These are phyloP conservation scores for Colletotrichum sp. DNA, from an alignment of 2,329 filamentous ascomycete species.

Conservation along the genomic window DNA sequence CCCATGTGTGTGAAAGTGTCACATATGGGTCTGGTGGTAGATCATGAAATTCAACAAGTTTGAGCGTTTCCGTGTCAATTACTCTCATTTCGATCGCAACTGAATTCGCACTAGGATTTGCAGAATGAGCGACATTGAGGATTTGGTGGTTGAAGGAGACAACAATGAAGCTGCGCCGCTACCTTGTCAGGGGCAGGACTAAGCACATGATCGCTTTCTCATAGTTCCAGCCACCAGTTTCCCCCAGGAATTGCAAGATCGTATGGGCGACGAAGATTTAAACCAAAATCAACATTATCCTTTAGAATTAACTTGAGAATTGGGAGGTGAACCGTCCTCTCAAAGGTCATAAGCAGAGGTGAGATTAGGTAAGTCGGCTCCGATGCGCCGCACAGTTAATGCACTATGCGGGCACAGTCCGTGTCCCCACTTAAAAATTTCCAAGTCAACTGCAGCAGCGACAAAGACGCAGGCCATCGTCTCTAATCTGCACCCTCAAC, in stretches of 20 bases:
- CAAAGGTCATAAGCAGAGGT: neutral
- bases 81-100: constrained; percentile 22
- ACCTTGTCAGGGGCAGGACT: neutral
- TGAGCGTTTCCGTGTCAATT: constrained; percentile 23
- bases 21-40: constrained; percentile 26
- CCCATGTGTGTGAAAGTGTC: constrained; percentile 42
- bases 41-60: constrained; percentile 23
- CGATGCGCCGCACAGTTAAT: neutral
- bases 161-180: neutral
- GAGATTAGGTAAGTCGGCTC: neutral
- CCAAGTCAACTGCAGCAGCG: neutral
- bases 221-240: neutral
- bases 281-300: neutral
- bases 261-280: rapidly evolving
- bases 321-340: neutral
- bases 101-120: rapidly evolving
- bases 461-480: neutral
- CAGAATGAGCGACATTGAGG: neutral
- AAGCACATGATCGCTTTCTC: neutral
- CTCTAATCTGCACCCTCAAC: constrained; percentile 2
- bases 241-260: rapidly evolving
- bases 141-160: neutral
- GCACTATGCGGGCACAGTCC: constrained; percentile 7
- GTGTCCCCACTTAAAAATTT: constrained; percentile 15
- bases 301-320: neutral